These are phyloP conservation scores for Funneliformis caledonium DNA, from an alignment of 371 early-diverging fungal genomes.

Conservation along the genomic window DNA sequence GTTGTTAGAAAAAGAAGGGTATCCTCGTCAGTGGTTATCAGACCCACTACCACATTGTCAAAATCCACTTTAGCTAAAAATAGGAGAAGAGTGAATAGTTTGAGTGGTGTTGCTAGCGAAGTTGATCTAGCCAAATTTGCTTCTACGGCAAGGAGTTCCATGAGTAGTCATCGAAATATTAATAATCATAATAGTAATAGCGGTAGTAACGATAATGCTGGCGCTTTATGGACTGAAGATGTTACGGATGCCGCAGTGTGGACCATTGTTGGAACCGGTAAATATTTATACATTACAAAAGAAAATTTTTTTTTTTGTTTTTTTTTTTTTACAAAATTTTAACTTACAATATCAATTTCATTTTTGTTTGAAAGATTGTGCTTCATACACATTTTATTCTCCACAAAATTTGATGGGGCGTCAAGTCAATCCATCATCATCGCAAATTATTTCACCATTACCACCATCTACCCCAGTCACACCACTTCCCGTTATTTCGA, in stretches of 20 bases:
- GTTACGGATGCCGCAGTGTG: constrained; percentile 87
- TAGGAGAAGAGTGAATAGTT: constrained; percentile 48
- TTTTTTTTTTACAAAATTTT: not conserved
- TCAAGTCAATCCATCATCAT: constrained; percentile 44
- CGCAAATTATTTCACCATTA: constrained; percentile 40
- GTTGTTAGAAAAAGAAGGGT: constrained; percentile 47
- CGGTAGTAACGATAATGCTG: constrained; percentile 40
- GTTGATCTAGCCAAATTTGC: constrained; percentile 47
- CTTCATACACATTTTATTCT: constrained; percentile 75
- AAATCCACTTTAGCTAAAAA: constrained; percentile 41
- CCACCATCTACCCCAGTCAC: constrained; percentile 42
- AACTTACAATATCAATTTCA: not conserved
- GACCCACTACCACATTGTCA: constrained; percentile 41
- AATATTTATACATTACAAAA: not conserved
- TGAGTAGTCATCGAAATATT: constrained; percentile 26
- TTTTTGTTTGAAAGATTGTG: constrained; percentile 55
- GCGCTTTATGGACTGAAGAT: constrained; percentile 73
- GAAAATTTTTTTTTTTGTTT: not conserved
- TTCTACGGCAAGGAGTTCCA: constrained; percentile 41
- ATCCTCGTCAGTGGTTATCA: constrained; percentile 49
- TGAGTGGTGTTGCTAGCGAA: constrained; percentile 50
- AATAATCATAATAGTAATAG: not conserved
- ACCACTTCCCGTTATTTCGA: constrained; percentile 43
- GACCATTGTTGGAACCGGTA: constrained; percentile 86
- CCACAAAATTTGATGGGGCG: constrained; percentile 50